Conservation (phyloP, 176 grass and related monocot species). For the Eremochloa ophiuroides region DNA sequence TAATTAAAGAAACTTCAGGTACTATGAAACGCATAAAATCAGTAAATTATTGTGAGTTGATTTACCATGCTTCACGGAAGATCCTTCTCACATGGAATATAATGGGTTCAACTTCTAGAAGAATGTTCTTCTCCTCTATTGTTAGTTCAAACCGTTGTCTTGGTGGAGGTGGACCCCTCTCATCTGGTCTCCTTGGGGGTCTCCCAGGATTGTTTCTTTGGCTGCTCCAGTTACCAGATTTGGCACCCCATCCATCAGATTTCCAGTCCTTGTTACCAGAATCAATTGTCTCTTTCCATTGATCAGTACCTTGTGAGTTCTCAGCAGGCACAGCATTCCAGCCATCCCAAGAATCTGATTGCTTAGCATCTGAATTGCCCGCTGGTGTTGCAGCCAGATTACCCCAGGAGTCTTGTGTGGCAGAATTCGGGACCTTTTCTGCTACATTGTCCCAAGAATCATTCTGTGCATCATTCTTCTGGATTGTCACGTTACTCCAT, state of each 20-base stretch:
- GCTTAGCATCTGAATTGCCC: constrained; percentile 33
- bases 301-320: constrained; percentile 22
- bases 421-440: neutral
- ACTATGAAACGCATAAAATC: constrained; percentile 4
- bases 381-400: constrained; percentile 18
- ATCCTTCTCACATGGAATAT: constrained; percentile 61
- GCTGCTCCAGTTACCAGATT: constrained; percentile 39
- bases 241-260: constrained; percentile 65
- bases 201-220: constrained; percentile 46
- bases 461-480: constrained; percentile 2
- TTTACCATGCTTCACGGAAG: constrained; percentile 70
- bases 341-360: constrained; percentile 38
- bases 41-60: constrained; percentile 12
- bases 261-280: constrained; percentile 56
- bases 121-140: constrained; percentile 66
- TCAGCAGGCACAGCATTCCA: constrained; percentile 27
- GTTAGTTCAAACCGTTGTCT: constrained; percentile 58
- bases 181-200: constrained; percentile 46
- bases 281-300: constrained; percentile 32
- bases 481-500: neutral
- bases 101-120: constrained; percentile 62
- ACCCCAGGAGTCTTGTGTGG: constrained; percentile 14
- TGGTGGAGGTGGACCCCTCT: constrained; percentile 35
- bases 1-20: neutral
- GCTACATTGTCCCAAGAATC: constrained; percentile 28